Evolutionary conservation across 2,329 filamentous ascomycete species (phyloP).

Genomic region (Dothideomycetes sp.): DNA sequence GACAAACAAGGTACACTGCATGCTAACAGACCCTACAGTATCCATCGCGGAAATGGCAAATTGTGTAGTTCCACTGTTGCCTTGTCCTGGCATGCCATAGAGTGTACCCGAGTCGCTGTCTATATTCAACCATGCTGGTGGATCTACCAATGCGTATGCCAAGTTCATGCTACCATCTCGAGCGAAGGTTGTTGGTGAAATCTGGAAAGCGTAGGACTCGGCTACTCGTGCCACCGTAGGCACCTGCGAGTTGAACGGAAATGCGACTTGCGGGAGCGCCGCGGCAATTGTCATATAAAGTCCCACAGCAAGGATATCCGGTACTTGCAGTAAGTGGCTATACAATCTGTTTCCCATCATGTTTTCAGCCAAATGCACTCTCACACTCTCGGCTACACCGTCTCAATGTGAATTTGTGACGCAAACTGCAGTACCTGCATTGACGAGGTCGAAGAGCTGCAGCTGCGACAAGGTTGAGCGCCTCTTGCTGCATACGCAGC

Average conservation of each 20-base stretch:
- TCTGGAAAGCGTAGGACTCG: slow-evolving; percentile 57
- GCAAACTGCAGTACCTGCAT: too few relatives aligned
- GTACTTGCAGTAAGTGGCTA: too few relatives aligned
- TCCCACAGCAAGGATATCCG: not conserved
- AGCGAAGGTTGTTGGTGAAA: slow-evolving; percentile 64
- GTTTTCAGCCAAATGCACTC: not conserved
- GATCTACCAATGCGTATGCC: slow-evolving; percentile 53
- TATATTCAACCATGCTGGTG: slow-evolving; percentile 65
- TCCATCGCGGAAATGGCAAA: slow-evolving; percentile 64
- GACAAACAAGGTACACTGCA: slow-evolving; percentile 61
- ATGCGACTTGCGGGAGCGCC: slow-evolving; percentile 33
- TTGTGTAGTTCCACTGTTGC: slow-evolving; percentile 45
- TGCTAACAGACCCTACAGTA: slow-evolving; percentile 48
- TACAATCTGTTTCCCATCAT: too few relatives aligned
- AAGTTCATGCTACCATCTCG: slow-evolving; percentile 43
- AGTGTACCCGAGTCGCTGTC: slow-evolving; percentile 54
- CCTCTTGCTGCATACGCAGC: not conserved
- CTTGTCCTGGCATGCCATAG: slow-evolving; percentile 55
- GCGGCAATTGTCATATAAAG: slow-evolving; percentile 2
- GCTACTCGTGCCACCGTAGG: slow-evolving; percentile 65
- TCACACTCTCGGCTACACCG: not conserved
- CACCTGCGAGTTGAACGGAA: slow-evolving; percentile 76
- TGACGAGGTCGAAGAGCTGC: not conserved
- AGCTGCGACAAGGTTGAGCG: not conserved
- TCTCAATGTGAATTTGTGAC: not conserved